Conservation (phyloP, 108 stramenopile species). For the Licmophora abbreviata region DNA sequence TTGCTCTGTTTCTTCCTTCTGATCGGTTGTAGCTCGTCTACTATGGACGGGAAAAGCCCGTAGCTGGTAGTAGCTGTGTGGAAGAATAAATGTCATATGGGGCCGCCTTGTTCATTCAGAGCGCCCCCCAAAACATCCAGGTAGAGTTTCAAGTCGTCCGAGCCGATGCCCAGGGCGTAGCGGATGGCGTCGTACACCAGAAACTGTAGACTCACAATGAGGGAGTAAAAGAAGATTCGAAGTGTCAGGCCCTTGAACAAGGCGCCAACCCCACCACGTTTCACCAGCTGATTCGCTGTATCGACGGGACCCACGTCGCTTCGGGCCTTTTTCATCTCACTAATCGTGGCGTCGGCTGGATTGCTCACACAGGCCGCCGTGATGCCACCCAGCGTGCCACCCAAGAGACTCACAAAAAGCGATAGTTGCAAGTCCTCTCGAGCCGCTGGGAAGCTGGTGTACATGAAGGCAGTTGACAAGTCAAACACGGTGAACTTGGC, state of each 20-base stretch:
- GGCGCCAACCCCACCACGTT: slow-evolving; percentile 27
- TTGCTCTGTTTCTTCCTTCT: background rate
- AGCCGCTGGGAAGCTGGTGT: slow-evolving; percentile 47
- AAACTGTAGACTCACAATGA: slow-evolving; percentile 70
- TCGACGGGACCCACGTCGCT: slow-evolving; percentile 43
- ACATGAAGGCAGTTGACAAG: slow-evolving; percentile 36
- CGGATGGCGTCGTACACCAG: slow-evolving; percentile 58
- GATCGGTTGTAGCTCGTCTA: background rate
- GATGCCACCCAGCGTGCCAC: slow-evolving; percentile 59
- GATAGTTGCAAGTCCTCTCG: slow-evolving; percentile 63
- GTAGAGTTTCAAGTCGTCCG: slow-evolving; percentile 72
- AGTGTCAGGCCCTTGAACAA: slow-evolving; percentile 43
- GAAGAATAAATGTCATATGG: slow-evolving; percentile 6
- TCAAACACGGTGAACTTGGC: slow-evolving; percentile 66
- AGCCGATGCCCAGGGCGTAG: slow-evolving; percentile 52
- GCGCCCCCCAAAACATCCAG: slow-evolving; percentile 67
- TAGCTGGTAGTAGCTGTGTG: background rate
- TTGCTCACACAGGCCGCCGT: slow-evolving; percentile 58
- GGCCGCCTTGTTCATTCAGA: slow-evolving; percentile 16
- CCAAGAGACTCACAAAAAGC: slow-evolving; percentile 50
- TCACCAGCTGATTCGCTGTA: slow-evolving; percentile 24
- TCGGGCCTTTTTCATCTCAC: slow-evolving; percentile 65
- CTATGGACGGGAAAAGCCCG: background rate
- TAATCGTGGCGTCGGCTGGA: slow-evolving; percentile 61
- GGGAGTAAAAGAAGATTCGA: slow-evolving; percentile 58